Conservation (phyloP, 345 rosid genomes). For the Cardamine occulta region DNA sequence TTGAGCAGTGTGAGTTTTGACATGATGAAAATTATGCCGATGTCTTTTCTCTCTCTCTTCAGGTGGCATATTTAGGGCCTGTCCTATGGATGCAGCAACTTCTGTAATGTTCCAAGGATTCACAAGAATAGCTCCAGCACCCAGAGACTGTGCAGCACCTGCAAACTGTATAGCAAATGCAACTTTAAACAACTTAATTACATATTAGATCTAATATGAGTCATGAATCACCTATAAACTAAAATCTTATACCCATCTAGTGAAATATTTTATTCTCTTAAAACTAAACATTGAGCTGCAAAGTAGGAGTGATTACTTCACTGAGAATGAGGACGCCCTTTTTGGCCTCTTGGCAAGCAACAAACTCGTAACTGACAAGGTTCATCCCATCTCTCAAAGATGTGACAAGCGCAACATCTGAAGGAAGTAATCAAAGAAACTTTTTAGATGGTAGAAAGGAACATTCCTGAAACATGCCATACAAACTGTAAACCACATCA, state of each 20-base stretch:
- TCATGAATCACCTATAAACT: neutral
- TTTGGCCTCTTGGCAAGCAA: constrained; percentile 96
- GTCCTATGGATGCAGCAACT: constrained; percentile 91
- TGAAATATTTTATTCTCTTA: neutral
- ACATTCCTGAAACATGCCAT: constrained; percentile 21
- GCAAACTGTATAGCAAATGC: constrained; percentile 69
- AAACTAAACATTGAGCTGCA: neutral
- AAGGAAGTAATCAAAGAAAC: constrained; percentile 29
- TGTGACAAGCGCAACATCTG: constrained; percentile 98
- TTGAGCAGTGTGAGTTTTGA: constrained; percentile 89
- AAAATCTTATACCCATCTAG: neutral
- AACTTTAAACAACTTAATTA: constrained; percentile 15
- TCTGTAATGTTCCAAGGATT: constrained; percentile 99
- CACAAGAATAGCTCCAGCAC: constrained; percentile 98
- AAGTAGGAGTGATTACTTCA: constrained; percentile 61
- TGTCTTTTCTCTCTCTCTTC: constrained; percentile 96
- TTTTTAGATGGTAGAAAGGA: constrained; percentile 19
- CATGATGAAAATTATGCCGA: constrained; percentile 74
- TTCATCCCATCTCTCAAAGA: constrained; percentile 99
- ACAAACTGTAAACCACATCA: constrained; percentile 18
- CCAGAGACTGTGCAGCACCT: constrained; percentile 99
- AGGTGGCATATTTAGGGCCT: constrained; percentile 78
- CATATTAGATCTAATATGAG: neutral
- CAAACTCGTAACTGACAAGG: constrained; percentile 98
- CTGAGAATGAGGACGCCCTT: constrained; percentile 99